Evolutionary conservation across 192 early-diverging fungal species (phyloP).

Genomic region (Oehlia diaphana): DNA sequence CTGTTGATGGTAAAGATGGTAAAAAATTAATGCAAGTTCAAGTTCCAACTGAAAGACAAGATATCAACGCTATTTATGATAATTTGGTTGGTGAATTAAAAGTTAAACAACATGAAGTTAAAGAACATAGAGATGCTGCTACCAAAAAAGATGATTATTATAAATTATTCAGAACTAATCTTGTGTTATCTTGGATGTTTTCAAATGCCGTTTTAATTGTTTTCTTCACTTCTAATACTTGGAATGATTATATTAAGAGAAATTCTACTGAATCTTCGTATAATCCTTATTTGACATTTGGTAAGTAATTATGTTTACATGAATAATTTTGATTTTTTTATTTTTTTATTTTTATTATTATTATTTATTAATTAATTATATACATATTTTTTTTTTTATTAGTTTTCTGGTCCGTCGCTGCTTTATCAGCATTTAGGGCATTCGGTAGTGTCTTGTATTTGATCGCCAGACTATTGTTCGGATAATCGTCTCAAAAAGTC

Average conservation of each 20-base stretch:
- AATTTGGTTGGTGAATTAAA: constrained; percentile 66
- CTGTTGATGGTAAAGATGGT: constrained; percentile 68
- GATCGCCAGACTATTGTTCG: constrained; percentile 58
- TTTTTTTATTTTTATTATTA: constrained; percentile 38
- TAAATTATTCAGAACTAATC: constrained; percentile 79
- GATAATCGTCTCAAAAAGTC: constrained; percentile 33
- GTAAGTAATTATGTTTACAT: background rate
- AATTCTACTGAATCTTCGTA: background rate
- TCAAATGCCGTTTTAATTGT: constrained; percentile 75
- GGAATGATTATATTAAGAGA: constrained; percentile 24
- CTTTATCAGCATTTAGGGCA: constrained; percentile 70
- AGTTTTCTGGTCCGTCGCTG: constrained; percentile 86
- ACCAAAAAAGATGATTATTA: constrained; percentile 90
- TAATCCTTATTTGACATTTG: constrained; percentile 19
- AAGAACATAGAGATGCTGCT: constrained; percentile 69
- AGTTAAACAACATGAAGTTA: constrained; percentile 40
- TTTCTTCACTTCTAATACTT: constrained; percentile 59
- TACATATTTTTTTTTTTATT: constrained; percentile 61
- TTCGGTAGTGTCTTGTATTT: constrained; percentile 74
- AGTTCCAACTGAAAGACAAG: constrained; percentile 70
- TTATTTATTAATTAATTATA: constrained; percentile 52
- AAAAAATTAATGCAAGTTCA: constrained; percentile 69
- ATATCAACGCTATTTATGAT: constrained; percentile 85
- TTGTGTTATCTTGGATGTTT: constrained; percentile 87
- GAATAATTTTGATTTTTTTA: background rate